These are phyloP conservation scores for Cladosporium halotolerans DNA, from an alignment of 2,329 filamentous ascomycete species.

Conservation along the genomic window DNA sequence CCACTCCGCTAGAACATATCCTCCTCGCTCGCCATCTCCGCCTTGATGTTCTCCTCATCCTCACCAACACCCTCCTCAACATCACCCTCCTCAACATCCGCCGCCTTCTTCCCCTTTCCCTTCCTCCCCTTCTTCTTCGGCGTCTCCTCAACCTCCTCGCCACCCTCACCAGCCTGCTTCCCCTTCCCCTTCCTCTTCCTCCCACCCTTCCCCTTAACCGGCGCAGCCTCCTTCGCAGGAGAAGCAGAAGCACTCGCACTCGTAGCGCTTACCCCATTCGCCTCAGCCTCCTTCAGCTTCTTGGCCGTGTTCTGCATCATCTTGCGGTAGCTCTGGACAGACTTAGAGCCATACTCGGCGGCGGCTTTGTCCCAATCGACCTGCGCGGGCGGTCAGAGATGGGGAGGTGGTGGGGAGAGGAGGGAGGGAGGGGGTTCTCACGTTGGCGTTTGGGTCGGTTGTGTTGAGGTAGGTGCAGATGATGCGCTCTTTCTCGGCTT, in stretches of 20 bases:
- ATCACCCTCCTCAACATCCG: not conserved
- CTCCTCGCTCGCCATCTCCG: not conserved
- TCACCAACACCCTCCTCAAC: not conserved
- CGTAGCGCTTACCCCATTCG: slow-evolving; percentile 9
- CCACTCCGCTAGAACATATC: not conserved
- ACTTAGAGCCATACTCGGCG: slow-evolving; percentile 22
- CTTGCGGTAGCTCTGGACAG: slow-evolving; percentile 22
- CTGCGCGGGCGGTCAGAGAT: slow-evolving; percentile 8
- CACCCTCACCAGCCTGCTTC: slow-evolving; percentile 2
- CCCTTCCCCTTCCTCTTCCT: not conserved
- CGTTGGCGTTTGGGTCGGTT: slow-evolving; percentile 14
- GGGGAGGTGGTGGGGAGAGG: not conserved
- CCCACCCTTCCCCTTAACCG: slow-evolving; percentile 2
- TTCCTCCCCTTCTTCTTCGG: slow-evolving; percentile 9
- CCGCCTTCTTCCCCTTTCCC: not conserved
- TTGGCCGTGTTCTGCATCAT: slow-evolving; percentile 20
- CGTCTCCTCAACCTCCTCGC: not conserved
- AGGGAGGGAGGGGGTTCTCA: slow-evolving; percentile 8
- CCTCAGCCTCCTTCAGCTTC: slow-evolving; percentile 24
- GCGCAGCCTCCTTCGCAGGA: not conserved
- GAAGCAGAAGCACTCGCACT: not conserved
- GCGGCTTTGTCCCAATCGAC: slow-evolving; percentile 27
- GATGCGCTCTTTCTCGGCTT: slow-evolving; percentile 28
- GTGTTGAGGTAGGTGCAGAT: slow-evolving; percentile 23
- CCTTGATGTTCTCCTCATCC: not conserved